phyloP scores from a whole-genome alignment of 192 early-diverging fungal species.

The Backusella tarrabulga region DNA sequence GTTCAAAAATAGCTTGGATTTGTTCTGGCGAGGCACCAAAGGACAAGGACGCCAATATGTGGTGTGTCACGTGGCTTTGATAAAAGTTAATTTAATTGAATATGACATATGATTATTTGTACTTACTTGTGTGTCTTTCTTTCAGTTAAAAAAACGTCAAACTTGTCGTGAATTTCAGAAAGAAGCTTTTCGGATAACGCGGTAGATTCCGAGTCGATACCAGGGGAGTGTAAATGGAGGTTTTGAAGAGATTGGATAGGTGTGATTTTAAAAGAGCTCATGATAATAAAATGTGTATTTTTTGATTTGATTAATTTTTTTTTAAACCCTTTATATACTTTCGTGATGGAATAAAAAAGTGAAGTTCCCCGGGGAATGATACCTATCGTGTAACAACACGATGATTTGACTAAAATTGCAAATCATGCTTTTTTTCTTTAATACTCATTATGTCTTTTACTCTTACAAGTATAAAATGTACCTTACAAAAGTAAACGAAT shows the following conservation, averaged over 20 bases:
- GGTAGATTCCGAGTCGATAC: slow-evolving; percentile 39
- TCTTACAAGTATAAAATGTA: too few relatives aligned
- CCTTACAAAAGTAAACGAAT: too few relatives aligned
- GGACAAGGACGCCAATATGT: slow-evolving; percentile 49
- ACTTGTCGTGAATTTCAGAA: slow-evolving; percentile 42
- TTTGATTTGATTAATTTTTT: not conserved
- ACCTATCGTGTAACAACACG: not conserved
- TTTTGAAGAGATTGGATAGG: not conserved
- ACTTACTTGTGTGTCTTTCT: slow-evolving; percentile 52
- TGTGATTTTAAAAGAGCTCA: not conserved
- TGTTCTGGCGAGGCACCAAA: slow-evolving; percentile 48
- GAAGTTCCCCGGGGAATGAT: not conserved
- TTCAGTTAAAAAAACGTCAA: slow-evolving; percentile 56
- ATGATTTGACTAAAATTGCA: not conserved
- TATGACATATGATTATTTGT: not conserved
- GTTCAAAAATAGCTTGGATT: slow-evolving; percentile 51
- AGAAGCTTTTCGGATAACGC: slow-evolving; percentile 43
- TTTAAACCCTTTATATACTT: not conserved
- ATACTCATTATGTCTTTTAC: too few relatives aligned
- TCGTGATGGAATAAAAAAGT: not conserved
- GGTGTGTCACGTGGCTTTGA: slow-evolving; percentile 48
- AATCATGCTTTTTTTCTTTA: not conserved
- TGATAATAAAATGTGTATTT: not conserved
- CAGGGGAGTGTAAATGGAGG: slow-evolving; percentile 23
- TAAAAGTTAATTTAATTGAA: not conserved